Percentiles rank a stretch among this genome's conserved stretches.
Evolutionary conservation across 805 yeast species (phyloP).

Genomic region (Lachancea kluyveri): DNA sequence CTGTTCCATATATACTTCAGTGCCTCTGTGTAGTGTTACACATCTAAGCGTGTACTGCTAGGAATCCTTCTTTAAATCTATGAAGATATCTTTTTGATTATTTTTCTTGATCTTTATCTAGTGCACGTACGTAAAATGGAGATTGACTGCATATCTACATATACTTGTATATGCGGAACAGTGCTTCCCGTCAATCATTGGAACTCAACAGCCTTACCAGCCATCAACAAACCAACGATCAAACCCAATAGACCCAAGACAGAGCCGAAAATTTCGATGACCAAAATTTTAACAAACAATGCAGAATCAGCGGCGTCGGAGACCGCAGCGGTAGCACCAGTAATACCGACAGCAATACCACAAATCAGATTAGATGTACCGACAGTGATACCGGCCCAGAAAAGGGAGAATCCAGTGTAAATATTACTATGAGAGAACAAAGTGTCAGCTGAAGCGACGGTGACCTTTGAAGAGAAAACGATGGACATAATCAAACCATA

Average conservation of each 20-base stretch:
- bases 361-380: slow-evolving; percentile 90
- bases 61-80: too few relatives aligned
- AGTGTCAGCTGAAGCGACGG: slow-evolving; percentile 54
- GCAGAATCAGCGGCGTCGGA: slow-evolving; percentile 97
- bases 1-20: too few relatives aligned
- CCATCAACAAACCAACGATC: slow-evolving; percentile 95
- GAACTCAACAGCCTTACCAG: slow-evolving; percentile 89
- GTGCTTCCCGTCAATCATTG: too few relatives aligned
- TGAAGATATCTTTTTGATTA: too few relatives aligned
- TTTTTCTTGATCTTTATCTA: too few relatives aligned
- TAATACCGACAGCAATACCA: slow-evolving; percentile 95
- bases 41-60: too few relatives aligned
- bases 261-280: slow-evolving; percentile 95
- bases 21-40: too few relatives aligned
- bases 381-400: slow-evolving; percentile 98
- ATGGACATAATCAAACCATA: slow-evolving; percentile 97
- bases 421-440: slow-evolving; percentile 76
- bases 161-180: too few relatives aligned
- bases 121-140: too few relatives aligned
- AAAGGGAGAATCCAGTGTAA: slow-evolving; percentile 90
- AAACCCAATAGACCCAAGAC: slow-evolving; percentile 93
- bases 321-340: slow-evolving; percentile 98
- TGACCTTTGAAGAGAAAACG: slow-evolving; percentile 87
- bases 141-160: too few relatives aligned
- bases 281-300: slow-evolving; percentile 90